Conservation (phyloP, 345 rosid species). For the Brassica rapa region DNA sequence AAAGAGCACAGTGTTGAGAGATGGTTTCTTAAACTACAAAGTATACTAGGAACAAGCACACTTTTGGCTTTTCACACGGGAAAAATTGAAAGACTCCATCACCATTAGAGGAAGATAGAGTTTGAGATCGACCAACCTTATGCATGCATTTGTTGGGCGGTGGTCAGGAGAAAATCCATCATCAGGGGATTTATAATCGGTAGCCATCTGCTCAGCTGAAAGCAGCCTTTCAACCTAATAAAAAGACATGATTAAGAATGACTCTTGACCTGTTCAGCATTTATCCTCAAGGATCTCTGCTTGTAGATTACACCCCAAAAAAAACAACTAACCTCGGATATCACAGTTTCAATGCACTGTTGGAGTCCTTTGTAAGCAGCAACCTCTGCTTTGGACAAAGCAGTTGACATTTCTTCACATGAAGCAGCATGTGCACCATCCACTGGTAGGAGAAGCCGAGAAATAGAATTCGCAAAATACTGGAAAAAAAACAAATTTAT, state of each 20-base stretch:
- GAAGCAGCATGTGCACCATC: constrained; percentile 99
- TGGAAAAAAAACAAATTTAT: constrained; percentile 36
- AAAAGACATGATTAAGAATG: constrained; percentile 7
- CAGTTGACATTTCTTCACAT: constrained; percentile 98
- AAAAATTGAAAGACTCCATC: neutral
- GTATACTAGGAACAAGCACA: constrained; percentile 14
- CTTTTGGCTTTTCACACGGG: constrained; percentile 1
- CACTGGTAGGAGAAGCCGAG: constrained; percentile 93
- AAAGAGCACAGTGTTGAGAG: neutral
- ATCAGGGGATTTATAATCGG: constrained; percentile 91
- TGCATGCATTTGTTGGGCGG: constrained; percentile 97
- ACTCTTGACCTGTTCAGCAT: neutral
- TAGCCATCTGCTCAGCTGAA: constrained; percentile 89
- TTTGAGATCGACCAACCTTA: constrained; percentile 55
- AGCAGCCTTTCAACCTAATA: constrained; percentile 78
- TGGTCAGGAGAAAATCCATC: constrained; percentile 93
- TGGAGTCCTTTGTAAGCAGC: constrained; percentile 99
- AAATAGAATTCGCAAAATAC: constrained; percentile 95
- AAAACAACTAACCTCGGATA: constrained; percentile 83
- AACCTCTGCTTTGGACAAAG: constrained; percentile 96
- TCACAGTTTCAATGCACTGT: constrained; percentile 98
- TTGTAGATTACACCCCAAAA: neutral
- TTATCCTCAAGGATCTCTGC: constrained; percentile 7
- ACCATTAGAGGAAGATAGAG: constrained; percentile 6
- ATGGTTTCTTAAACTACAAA: constrained; percentile 12